Conservation (phyloP, 768 basidiomycete genomes). For the Austroboletus eburneus region DNA sequence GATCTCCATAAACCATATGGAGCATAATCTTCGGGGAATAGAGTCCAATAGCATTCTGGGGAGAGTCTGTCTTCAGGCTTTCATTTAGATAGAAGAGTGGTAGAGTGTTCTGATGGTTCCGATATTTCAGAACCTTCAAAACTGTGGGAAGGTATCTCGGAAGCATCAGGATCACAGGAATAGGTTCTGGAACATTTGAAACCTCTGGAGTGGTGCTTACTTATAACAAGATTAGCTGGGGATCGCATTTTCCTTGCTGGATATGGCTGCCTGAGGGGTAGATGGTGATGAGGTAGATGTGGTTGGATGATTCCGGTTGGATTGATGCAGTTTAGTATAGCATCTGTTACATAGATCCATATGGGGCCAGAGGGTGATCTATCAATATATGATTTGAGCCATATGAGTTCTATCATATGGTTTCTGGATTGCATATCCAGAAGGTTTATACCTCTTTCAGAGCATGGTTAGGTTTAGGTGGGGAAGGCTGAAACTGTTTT, state of each 20-base stretch:
- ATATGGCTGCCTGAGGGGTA: neutral
- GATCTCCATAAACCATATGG: too few relatives aligned
- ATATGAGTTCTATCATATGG: neutral
- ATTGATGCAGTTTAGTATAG: neutral
- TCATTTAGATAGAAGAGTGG: too few relatives aligned
- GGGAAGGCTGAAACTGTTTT: neutral
- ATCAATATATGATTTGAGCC: neutral
- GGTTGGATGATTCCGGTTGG: neutral
- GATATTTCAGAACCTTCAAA: too few relatives aligned
- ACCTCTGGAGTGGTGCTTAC: too few relatives aligned
- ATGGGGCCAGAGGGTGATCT: neutral
- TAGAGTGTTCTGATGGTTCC: too few relatives aligned
- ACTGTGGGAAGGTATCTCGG: too few relatives aligned
- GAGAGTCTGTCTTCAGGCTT: too few relatives aligned
- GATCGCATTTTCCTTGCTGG: neutral
- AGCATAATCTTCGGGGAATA: too few relatives aligned
- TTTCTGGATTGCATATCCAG: slow-evolving; percentile 5
- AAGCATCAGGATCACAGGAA: too few relatives aligned
- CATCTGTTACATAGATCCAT: neutral
- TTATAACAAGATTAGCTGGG: too few relatives aligned
- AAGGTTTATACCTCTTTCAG: slow-evolving; percentile 3
- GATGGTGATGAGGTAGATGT: neutral
- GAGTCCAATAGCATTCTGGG: too few relatives aligned
- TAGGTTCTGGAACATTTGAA: too few relatives aligned
- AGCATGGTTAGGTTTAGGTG: neutral